Conservation (phyloP, 352 stramenopile genomes). For the Phytophthora pseudosyringae region DNA sequence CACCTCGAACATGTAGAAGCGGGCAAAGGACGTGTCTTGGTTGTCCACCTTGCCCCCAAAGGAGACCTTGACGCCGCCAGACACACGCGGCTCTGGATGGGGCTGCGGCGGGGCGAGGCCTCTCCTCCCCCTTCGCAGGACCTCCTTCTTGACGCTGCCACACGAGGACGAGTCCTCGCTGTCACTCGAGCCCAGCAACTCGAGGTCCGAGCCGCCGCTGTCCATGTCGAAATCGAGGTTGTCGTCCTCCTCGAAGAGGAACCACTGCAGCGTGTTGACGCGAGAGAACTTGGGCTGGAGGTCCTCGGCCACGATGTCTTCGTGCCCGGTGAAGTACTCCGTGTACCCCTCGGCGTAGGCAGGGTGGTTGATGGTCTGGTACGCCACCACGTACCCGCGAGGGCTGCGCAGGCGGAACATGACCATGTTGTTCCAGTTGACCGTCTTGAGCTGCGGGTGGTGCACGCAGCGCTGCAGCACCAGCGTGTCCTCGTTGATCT, state of each 20-base stretch:
- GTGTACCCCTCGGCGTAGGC: slow-evolving; percentile 41
- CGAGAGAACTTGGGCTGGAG: slow-evolving; percentile 46
- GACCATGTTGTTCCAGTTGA: slow-evolving; percentile 63
- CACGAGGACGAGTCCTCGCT: slow-evolving; percentile 28
- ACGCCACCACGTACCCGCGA: slow-evolving; percentile 53
- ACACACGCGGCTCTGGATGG: slow-evolving; percentile 3
- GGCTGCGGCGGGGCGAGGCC: slow-evolving; percentile 6
- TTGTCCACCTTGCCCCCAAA: slow-evolving; percentile 55
- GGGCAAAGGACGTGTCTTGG: slow-evolving; percentile 43
- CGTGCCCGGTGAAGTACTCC: slow-evolving; percentile 41
- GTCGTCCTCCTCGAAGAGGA: slow-evolving; percentile 38
- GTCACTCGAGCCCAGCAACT: slow-evolving; percentile 41
- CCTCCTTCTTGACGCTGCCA: slow-evolving; percentile 16
- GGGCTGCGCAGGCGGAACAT: slow-evolving; percentile 54
- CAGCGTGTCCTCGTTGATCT: slow-evolving; percentile 56
- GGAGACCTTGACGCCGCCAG: slow-evolving; percentile 47
- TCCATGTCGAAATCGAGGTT: slow-evolving; percentile 49
- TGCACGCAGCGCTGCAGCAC: slow-evolving; percentile 55
- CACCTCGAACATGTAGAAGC: slow-evolving; percentile 61
- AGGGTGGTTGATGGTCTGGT: slow-evolving; percentile 52
- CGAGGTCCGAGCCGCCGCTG: slow-evolving; percentile 44
- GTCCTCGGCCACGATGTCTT: slow-evolving; percentile 34
- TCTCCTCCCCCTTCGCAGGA: slow-evolving; percentile 13
- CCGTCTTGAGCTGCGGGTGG: slow-evolving; percentile 51
- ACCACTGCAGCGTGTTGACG: slow-evolving; percentile 60